Evolutionary conservation across 2,329 filamentous ascomycete species (phyloP), one percentile per base, ranked within the genome.

Genomic region (Polychaeton citri): DNA sequence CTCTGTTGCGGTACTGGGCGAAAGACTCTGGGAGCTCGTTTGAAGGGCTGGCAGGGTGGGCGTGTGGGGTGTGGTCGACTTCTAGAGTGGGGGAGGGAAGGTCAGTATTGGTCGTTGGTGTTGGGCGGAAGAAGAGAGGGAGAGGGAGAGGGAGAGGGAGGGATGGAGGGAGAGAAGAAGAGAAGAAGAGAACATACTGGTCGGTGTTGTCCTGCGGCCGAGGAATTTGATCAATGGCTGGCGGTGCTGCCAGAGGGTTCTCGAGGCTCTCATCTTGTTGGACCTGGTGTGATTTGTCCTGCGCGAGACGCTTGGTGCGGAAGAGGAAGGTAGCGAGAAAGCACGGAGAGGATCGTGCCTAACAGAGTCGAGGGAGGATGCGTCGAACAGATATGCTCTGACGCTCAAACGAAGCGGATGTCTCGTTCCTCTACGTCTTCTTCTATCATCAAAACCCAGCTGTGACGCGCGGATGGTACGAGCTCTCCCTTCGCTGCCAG

Each of bases 1-100:
- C 80, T 57, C 79, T 76, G 61, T 82, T 73, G 54, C 81, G 79
- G 69, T 87, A 87, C 51, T 71, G 70, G 57, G 78, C 80, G 66
- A 87, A 87, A 41, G 71, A 74, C 45, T 69, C 60, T 30, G 81
- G 81, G 17, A 86, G 76, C 21, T 66, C 62, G 51, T 74, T 64
- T 21, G 68, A 69, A 31, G 80, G 79, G 19, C 79, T 77, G 41
- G 77, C 79, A 26, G 81, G 81, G 66, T 86, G 81, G 48, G 74
- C 72, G 47, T 76, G 71, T 43, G 80, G 79, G 32, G 76, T 68
- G 68, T 85, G 80, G 67, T 86, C 81, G 53, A 85, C 53, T 49
- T 77, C 81, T 85, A 61, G 19, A 20, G 13, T 18, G 18, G 20
- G 30, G 36, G 16, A 19, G 36, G 43, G 38, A 36, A 43, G 33